Evolutionary conservation across 2,329 filamentous ascomycete species (phyloP).

Genomic region (Ampelomyces quisqualis): DNA sequence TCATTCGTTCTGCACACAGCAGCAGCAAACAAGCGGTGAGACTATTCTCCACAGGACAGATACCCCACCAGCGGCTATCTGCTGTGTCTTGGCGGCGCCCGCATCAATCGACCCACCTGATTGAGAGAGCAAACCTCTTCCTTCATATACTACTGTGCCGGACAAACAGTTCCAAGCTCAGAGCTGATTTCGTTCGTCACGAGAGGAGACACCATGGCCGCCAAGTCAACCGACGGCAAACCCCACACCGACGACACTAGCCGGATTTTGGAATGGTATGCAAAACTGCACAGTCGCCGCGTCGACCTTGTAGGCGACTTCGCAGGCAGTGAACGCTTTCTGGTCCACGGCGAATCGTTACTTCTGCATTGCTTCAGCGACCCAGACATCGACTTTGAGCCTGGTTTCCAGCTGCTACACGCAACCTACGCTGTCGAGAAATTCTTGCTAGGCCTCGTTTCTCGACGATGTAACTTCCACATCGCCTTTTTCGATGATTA

Average conservation of each 20-base stretch:
- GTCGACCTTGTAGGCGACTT: conserved; percentile 69
- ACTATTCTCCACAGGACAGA: conserved; percentile 9
- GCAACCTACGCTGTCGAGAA: conserved; percentile 68
- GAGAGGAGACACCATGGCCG: conserved; percentile 21
- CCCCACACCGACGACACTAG: conserved; percentile 18
- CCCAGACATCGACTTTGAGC: conserved; percentile 62
- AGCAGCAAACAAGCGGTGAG: conserved; percentile 8
- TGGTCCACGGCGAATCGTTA: conserved; percentile 73
- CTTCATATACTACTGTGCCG: conserved; percentile 11
- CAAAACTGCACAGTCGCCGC: conserved; percentile 39
- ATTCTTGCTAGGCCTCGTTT: conserved; percentile 61
- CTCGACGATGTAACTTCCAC: conserved; percentile 69
- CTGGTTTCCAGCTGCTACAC: conserved; percentile 70
- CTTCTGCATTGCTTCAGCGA: conserved; percentile 64
- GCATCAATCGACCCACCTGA: conserved; percentile 9
- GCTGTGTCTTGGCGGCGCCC: conserved; percentile 4
- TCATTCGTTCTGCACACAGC: conserved; percentile 2
- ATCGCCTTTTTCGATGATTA: conserved; percentile 67
- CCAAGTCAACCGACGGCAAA: conserved; percentile 14
- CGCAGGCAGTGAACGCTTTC: conserved; percentile 70
- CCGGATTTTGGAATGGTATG: conserved; percentile 39
- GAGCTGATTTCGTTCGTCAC: neutral
- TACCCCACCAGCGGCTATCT: conserved; percentile 17
- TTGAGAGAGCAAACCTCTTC: conserved; percentile 10
- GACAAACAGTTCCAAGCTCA: conserved; percentile 6